phyloP scores from a whole-genome alignment of 1,139 yeast species.

The Yamadazyma dushanensis region DNA sequence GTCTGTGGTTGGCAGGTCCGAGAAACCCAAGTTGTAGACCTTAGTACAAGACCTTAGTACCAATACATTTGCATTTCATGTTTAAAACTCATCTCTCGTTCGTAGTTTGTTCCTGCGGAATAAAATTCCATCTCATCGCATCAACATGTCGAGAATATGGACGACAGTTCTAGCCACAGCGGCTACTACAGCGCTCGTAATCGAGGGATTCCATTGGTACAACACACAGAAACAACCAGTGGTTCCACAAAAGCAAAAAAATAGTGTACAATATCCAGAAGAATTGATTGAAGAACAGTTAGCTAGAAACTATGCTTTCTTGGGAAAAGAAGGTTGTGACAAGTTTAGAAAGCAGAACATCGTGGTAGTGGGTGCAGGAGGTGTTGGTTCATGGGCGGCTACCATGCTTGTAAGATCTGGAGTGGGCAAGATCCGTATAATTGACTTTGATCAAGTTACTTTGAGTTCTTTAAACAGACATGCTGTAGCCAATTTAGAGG shows the following conservation, averaged over 20 bases:
- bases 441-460: slow-evolving; percentile 95
- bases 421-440: slow-evolving; percentile 69
- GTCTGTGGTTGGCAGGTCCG: slow-evolving; percentile 73
- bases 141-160: slow-evolving; percentile 17
- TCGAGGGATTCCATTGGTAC: slow-evolving; percentile 41
- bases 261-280: slow-evolving; percentile 51
- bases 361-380: slow-evolving; percentile 94
- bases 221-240: slow-evolving; percentile 15
- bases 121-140: slow-evolving; percentile 2
- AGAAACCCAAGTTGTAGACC: slow-evolving; percentile 37
- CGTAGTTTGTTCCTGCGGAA: neutral
- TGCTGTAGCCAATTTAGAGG: slow-evolving; percentile 83
- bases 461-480: slow-evolving; percentile 89
- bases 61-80: too few species aligned
- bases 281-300: slow-evolving; percentile 85
- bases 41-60: too few species aligned
- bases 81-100: slow-evolving; percentile 5
- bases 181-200: slow-evolving; percentile 37
- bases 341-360: slow-evolving; percentile 72
- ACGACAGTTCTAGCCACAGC: slow-evolving; percentile 38
- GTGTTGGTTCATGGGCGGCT: slow-evolving; percentile 97
- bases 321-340: slow-evolving; percentile 82
- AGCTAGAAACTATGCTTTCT: slow-evolving; percentile 89
- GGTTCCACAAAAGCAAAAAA: too few species aligned
- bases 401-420: slow-evolving; percentile 93